Base-by-base conservation (phyloP, 805 yeast genomes). In the Ogataea parapolymorpha region DNA sequence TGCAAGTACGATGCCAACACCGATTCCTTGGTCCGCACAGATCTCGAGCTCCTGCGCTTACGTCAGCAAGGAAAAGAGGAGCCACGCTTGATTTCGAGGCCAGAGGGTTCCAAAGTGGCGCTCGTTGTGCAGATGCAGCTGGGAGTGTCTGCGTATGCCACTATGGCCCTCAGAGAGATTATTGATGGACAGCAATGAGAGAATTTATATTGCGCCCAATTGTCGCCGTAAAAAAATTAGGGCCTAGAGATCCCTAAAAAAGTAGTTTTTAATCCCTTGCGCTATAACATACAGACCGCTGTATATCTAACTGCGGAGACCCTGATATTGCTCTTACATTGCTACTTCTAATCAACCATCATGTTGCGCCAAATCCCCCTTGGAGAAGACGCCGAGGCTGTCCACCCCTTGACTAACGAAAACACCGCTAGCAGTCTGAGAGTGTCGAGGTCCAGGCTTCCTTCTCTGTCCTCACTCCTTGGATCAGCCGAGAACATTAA, bases 131-230 rank as follows among this genome's bases (percentile, higher is more conserved):
- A 75, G 51, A 71, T 93, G 72, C 83, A 80, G 55, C 70, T 93
- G 44, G 91, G 89, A 4, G 80, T 85, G 3, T 84, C 96, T 26
- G 82, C 95, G 6, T 93, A 93, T 62, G 99, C 99, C 2, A 93
- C 99, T 0, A 95, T 93, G 99, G 95, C 96, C 1, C 65, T 93
- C 37, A 77, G 99, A 58, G 98, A 93, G 61, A 77, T 87, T 37
- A 80, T 90, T 85, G 84, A 30, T 80, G 59, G 74, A 78, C 24
- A 91, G 83, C 50, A 82, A 90, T 3, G 50, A 58, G 4, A 35
- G 59, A 22, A 51, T 53, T 35, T 55, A 59, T n/a, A 58, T 58
- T 36, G 54, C 42, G 42, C 42, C 42, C 24, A 34, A 40, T 23
- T 14, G 26, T 14, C n/a, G 18, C 17, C 20, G 14, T 23, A 15